Base-by-base conservation (phyloP, 169 alveolate species). In the Toxoplasma gondii region DNA sequence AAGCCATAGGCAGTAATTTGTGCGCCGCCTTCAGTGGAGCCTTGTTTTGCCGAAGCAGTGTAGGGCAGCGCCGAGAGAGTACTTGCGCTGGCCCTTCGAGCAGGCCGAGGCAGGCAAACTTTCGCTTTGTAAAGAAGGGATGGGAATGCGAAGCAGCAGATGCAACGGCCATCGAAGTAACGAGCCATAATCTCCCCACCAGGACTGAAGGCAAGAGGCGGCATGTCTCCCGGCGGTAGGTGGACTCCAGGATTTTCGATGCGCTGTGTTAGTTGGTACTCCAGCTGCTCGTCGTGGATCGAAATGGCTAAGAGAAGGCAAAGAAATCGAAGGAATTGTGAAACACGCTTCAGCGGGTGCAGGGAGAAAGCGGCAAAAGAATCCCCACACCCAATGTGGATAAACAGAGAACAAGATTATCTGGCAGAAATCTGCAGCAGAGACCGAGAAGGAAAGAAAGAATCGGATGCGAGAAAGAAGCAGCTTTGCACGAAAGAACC, bases 1-100 rank as follows among this genome's bases (percentile, higher is more conserved):
- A 93, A 93, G 49, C 88, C 58, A 49, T 36, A 93, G 39, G 95
- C 88, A 22, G 95, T 93, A 49, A 93, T 93, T 0, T 16, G 70
- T 4, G 29, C 67, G 34, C 22, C 67, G 34, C 90, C 90, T 0
- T 38, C 90, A 16, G 67, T 41, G 19, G 10, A 10, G 9, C 67
- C 90, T 64, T 22, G 54, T 12, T 36, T 24, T 7, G 90, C 0
- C 4, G 41, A 67, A 12, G 69, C 67, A 7, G 38, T 39, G 19
- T 45, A 29, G 41, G 70, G 70, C 31, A 24, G 27, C 64, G 64
- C 69, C 41, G 90, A 44, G 17, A 45, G 90, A 10, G 49, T 0
- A 41, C 69, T 16, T 29, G 38, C 64, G 36, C 58, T 81, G 27
- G 84, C 44, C 41, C 84, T 10, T 19, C n/a, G 16, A 34, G 29